Evolutionary conservation across 2,329 filamentous ascomycete species (phyloP).

Genomic region (Xylaria sp.): DNA sequence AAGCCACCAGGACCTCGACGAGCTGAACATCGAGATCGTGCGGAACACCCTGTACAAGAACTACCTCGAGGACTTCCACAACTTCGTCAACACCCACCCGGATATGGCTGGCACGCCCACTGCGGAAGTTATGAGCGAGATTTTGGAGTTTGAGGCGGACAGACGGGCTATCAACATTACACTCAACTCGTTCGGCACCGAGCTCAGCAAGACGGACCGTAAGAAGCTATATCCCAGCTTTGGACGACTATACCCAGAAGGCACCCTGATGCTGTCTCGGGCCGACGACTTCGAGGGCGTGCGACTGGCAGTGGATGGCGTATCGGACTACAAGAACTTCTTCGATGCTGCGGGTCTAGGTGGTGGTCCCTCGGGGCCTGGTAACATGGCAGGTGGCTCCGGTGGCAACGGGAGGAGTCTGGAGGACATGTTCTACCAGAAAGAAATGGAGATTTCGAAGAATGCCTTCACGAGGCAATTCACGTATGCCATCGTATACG

Average conservation of each 20-base stretch:
- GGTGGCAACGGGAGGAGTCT: constrained; percentile 86
- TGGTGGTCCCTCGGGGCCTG: constrained; percentile 75
- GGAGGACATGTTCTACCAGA: constrained; percentile 98
- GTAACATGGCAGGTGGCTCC: constrained; percentile 86
- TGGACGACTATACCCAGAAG: constrained; percentile 91
- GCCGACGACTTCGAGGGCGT: constrained; percentile 97
- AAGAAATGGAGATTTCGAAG: constrained; percentile 99
- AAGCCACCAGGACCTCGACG: constrained; percentile 95
- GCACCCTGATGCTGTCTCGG: constrained; percentile 91
- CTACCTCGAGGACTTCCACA: constrained; percentile 97
- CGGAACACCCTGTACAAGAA: constrained; percentile 99
- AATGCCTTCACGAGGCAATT: constrained; percentile 95
- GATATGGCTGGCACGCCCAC: constrained; percentile 91
- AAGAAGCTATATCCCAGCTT: constrained; percentile 97
- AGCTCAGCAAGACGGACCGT: constrained; percentile 90
- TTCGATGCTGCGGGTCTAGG: constrained; percentile 90
- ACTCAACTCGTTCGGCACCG: constrained; percentile 97
- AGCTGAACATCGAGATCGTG: constrained; percentile 99
- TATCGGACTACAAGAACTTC: constrained; percentile 93
- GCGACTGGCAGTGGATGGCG: constrained; percentile 89
- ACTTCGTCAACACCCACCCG: constrained; percentile 89
- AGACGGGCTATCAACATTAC: constrained; percentile 98
- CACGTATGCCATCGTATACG: constrained; percentile 92
- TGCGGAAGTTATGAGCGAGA: constrained; percentile 92
- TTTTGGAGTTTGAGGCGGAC: constrained; percentile 96